Evolutionary conservation across 1,284 basidiomycete genomes (phyloP), one percentile per base, ranked within the genome.

Genomic region (Xerocomus amazonicus): DNA sequence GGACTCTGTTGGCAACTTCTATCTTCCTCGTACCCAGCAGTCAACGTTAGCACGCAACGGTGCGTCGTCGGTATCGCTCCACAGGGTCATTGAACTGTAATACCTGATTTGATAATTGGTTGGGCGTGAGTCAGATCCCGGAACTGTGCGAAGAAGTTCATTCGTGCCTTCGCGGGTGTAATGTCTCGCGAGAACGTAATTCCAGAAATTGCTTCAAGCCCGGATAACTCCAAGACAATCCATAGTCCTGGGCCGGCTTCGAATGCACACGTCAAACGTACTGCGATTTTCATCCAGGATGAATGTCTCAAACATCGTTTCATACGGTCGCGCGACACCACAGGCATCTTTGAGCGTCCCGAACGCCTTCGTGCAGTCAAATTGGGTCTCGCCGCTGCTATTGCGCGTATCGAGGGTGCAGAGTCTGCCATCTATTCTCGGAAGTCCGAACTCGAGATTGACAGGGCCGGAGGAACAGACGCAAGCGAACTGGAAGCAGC

Each of bases 321-420:
- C 62, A 90, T 92, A 51, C 84, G 92, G 14, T 83, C 84, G 12
- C 72, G 78, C 48, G 84, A 91, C 59, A 75, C 76, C 2, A 89
- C 86, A 0, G 73, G 76, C 47, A 84, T 95, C 51, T 82, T 93
- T 17, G 93, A 97, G 65, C 78, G 90, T n/a, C 93, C 92, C 0
- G 89, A 95, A 66, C 81, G 93, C n/a, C 70, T 97, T 13, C 78
- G 84, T 40, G 92, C 92, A 0, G 81, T 95, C 40, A 82, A 85
- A 51, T 61, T 88, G 8, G 93, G 93, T 1, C 74, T 95, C 6
- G 79, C 90, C 2, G 86, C 87, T 4, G 89, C 87, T 0, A 75
- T 89, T 26, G 79, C 91, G 12, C 78, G 85, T 34, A 70, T 94
- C 6, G 86, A 90, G 59, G 74, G 47, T 2, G 41, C 26, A 0